phyloP scores from a whole-genome alignment of 371 early-diverging fungal genomes.

The Batkoa obscura region DNA sequence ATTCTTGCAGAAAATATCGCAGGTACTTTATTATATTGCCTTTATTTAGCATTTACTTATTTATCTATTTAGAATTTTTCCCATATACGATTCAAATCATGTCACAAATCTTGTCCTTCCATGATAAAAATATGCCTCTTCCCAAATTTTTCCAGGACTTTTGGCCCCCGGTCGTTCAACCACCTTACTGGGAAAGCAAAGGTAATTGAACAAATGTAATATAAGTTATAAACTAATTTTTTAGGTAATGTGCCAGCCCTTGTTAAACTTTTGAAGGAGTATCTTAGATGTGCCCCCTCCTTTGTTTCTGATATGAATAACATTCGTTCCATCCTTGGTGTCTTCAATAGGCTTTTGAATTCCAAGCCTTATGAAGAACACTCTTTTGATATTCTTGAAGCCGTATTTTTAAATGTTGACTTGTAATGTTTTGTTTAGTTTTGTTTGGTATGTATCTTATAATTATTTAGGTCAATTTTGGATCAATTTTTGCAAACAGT shows the following conservation, averaged over 20 bases:
- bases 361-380: slow-evolving; percentile 68
- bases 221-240: background rate
- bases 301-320: slow-evolving; percentile 31
- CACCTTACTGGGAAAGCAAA: slow-evolving; percentile 67
- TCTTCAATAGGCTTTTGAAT: slow-evolving; percentile 80
- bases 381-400: slow-evolving; percentile 59
- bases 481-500: background rate
- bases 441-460: background rate
- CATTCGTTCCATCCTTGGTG: slow-evolving; percentile 72
- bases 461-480: background rate
- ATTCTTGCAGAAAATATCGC: slow-evolving; percentile 72
- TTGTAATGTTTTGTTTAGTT: background rate
- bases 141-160: slow-evolving; percentile 49
- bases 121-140: slow-evolving; percentile 32
- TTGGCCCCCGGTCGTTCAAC: slow-evolving; percentile 59
- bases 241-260: slow-evolving; percentile 83
- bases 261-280: slow-evolving; percentile 66
- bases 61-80: slow-evolving; percentile 51
- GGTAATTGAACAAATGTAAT: slow-evolving; percentile 17
- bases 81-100: slow-evolving; percentile 94
- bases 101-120: slow-evolving; percentile 62
- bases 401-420: background rate
- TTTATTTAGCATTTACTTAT: background rate
- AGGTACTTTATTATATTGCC: slow-evolving; percentile 10
- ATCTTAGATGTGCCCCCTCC: slow-evolving; percentile 45